Conservation (phyloP, 116 monocot genomes). For the Zostera marina region DNA sequence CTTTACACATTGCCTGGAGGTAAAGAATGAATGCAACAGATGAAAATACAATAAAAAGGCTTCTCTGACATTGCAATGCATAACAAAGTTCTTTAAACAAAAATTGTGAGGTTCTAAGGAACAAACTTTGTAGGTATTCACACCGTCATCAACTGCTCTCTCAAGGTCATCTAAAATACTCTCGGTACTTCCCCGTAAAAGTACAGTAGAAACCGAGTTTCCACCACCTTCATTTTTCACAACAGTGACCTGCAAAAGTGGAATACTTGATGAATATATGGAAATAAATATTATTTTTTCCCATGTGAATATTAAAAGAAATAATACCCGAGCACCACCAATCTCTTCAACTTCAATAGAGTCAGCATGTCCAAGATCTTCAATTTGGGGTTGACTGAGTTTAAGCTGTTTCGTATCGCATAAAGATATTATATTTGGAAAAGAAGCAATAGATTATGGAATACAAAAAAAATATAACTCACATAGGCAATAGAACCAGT, state of each 20-base stretch:
- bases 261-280: background rate
- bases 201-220: conserved; percentile 82
- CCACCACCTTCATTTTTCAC: conserved; percentile 97
- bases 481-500: conserved; percentile 93
- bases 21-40: background rate
- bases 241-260: conserved; percentile 48
- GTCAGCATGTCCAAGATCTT: conserved; percentile 91
- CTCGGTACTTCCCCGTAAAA: conserved; percentile 91
- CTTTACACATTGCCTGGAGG: conserved; percentile 86
- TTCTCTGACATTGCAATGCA: background rate
- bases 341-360: conserved; percentile 89
- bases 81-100: background rate
- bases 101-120: background rate
- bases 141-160: conserved; percentile 99
- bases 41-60: background rate
- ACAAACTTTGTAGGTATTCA: conserved; percentile 91
- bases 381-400: conserved; percentile 82
- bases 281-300: background rate
- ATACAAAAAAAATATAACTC: conserved; percentile 12
- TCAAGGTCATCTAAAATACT: conserved; percentile 99
- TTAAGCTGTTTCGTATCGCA: conserved; percentile 50
- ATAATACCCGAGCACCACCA: conserved; percentile 69
- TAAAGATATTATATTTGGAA: background rate
- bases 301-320: background rate
- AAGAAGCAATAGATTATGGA: background rate